Base-by-base conservation (phyloP, 108 stramenopile species). In the Cyclotella baltica region DNA sequence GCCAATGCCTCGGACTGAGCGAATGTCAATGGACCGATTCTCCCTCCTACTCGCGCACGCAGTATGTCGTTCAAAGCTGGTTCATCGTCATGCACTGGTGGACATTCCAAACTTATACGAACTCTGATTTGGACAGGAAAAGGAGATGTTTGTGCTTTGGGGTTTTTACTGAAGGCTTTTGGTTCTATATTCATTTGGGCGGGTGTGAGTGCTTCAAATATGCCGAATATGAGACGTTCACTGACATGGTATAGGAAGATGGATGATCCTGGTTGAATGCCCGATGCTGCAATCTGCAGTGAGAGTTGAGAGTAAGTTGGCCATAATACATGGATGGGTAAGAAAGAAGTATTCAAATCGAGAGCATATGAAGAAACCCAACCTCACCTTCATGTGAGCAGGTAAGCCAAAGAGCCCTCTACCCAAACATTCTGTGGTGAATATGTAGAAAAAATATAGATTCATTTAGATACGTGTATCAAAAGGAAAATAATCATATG, bases 211-310 rank as follows among this genome's bases (percentile, higher is more conserved):
- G 95, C 90, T 89, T 96, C 95, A 83, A 96, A 96, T 51, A 96
- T 88, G 28, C 95, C 95, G 83, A 96, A 96, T 27, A 96, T 75
- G 3, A 93, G 81, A 27, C 92, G 83, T 70, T 93, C 92, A 0
- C 88, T 91, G 2, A 96, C 90, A 84, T 96, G 92, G 81, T 92
- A 93, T 19, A 96, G 70, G 84, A 96, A 96, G 31, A 96, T 89
- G 27, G 91, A 85, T 22, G 88, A 78, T 15, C 95, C 92, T 20
- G 95, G 95, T 28, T 83, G 81, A 52, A 96, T 96, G 27, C 80
- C 75, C 22, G 88, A 70, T 15, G 92, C 92, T 18, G 91, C 90
- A 37, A 80, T 86, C 77, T 68, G 10, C 4, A 52, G 22, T 15
- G 15, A 28, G 46, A 23, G 25, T 25, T n/a, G n/a, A 55, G 11